A percentile compares a stretch with the other conserved stretches of the same genome.
phyloP scores from a whole-genome alignment of 2,329 filamentous ascomycete species.

The Aspergillus viridinutans region DNA sequence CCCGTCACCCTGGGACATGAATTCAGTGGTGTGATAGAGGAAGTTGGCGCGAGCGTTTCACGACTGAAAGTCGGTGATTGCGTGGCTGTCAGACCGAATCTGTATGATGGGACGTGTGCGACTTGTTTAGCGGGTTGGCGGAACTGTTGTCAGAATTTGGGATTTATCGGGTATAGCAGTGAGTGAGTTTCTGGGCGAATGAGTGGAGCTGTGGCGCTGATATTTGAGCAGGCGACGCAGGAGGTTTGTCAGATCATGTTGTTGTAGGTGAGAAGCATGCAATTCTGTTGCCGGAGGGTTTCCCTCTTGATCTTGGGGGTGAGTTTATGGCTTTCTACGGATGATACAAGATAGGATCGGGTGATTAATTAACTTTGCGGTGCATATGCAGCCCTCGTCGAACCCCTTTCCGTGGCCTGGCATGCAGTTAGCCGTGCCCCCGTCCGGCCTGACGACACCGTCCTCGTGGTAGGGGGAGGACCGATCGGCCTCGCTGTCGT shows the following conservation, averaged over 20 bases:
- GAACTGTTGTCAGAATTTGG: conserved; percentile 57
- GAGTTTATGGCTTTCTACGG: conserved; percentile 1
- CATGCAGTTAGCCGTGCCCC: conserved; percentile 54
- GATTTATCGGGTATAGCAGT: conserved; percentile 50
- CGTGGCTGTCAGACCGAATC: conserved; percentile 58
- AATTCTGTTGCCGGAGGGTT: conserved; percentile 18
- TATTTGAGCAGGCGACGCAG: conserved; percentile 39
- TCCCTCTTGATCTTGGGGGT: conserved; percentile 22
- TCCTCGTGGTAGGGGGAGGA: conserved; percentile 57
- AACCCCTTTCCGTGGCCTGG: conserved; percentile 61
- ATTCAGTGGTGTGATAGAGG: conserved; percentile 57
- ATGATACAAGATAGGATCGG: background rate
- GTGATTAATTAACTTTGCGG: background rate
- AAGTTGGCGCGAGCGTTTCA: conserved; percentile 51
- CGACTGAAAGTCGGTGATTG: conserved; percentile 51
- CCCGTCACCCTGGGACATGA: conserved; percentile 64
- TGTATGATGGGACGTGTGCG: conserved; percentile 54
- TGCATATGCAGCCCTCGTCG: conserved; percentile 49
- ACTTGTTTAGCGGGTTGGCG: conserved; percentile 51
- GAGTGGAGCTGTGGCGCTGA: conserved; percentile 44
- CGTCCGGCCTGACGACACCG: conserved; percentile 42
- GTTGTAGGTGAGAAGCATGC: conserved; percentile 19
- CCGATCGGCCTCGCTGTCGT: conserved; percentile 60
- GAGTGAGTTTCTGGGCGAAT: background rate
- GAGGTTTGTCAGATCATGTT: conserved; percentile 27